A percentile compares a stretch with the other conserved stretches of the same genome.
Evolutionary conservation across 1,284 basidiomycete genomes (phyloP).

Genomic region (Hymenochaete sp.): DNA sequence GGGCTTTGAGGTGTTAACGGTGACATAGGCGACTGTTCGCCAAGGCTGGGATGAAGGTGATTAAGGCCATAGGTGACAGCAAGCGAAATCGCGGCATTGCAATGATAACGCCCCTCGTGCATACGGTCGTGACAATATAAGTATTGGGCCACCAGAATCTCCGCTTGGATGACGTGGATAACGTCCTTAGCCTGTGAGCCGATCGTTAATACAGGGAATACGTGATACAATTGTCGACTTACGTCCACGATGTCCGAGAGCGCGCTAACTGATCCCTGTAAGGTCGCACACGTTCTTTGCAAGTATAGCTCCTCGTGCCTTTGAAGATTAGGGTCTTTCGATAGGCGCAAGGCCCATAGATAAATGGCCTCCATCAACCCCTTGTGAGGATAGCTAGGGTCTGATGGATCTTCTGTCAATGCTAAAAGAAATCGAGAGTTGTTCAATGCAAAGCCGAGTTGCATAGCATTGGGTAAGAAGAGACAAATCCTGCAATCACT

Average conservation of each 20-base stretch:
- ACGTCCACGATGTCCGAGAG: conserved; percentile 31
- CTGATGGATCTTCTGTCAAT: conserved; percentile 23
- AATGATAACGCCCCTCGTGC: conserved; percentile 36
- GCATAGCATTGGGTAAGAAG: conserved; percentile 22
- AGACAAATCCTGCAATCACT: conserved; percentile 17
- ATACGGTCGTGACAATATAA: conserved; percentile 37
- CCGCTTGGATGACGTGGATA: conserved; percentile 46
- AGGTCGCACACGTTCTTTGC: conserved; percentile 35
- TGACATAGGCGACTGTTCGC: conserved; percentile 1
- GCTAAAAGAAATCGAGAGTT: conserved; percentile 24
- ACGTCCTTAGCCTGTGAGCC: conserved; percentile 1
- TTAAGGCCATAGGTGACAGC: conserved; percentile 30
- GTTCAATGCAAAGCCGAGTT: conserved; percentile 30
- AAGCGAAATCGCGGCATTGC: conserved; percentile 32
- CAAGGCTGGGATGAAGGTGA: conserved; percentile 24
- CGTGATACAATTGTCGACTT: conserved; percentile 32
- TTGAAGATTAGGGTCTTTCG: conserved; percentile 21
- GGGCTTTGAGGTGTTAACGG: not conserved
- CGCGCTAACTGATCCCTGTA: conserved; percentile 28
- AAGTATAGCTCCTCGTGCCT: conserved; percentile 32
- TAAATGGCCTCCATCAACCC: conserved; percentile 41
- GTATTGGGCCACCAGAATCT: conserved; percentile 48
- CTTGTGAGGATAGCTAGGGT: conserved; percentile 37
- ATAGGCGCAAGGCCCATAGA: conserved; percentile 40
- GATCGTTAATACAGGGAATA: not conserved